A percentile compares a stretch with the other conserved stretches of the same genome.
These are phyloP conservation scores for Tremella yokohamensis DNA, from an alignment of 768 basidiomycete species.

Conservation along the genomic window DNA sequence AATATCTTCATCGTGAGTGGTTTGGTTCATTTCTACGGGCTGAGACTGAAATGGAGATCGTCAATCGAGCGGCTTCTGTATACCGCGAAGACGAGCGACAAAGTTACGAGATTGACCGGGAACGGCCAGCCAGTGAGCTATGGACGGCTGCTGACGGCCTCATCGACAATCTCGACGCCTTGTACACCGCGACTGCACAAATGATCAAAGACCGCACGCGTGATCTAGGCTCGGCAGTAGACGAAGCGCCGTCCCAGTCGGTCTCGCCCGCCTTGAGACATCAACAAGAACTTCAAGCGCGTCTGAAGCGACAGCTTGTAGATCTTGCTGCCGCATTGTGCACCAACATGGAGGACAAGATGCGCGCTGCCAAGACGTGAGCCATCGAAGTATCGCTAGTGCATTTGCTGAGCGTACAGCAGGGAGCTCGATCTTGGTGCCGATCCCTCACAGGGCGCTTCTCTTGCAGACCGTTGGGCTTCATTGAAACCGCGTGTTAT, in stretches of 20 bases:
- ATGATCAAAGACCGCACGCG: constrained; percentile 48
- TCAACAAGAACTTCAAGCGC: constrained; percentile 39
- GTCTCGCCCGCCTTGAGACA: constrained; percentile 10
- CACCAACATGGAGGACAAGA: constrained; percentile 46
- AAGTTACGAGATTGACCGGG: constrained; percentile 73
- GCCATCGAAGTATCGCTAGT: constrained; percentile 4
- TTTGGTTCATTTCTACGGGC: background rate
- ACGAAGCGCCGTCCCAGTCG: constrained; percentile 22
- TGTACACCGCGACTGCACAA: constrained; percentile 60
- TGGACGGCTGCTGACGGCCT: constrained; percentile 75
- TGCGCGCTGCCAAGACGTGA: constrained; percentile 36
- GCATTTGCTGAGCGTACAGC: constrained; percentile 26
- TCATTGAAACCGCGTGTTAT: constrained; percentile 72
- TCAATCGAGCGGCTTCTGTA: constrained; percentile 67
- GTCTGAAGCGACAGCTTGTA: constrained; percentile 49
- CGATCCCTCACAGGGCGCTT: constrained; percentile 59
- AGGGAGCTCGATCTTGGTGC: constrained; percentile 49
- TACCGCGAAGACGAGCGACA: constrained; percentile 69
- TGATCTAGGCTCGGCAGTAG: constrained; percentile 47
- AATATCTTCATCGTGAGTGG: constrained; percentile 63
- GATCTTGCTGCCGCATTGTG: constrained; percentile 50
- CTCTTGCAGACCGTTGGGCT: constrained; percentile 65
- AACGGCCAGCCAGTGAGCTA: constrained; percentile 59
- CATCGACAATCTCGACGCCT: constrained; percentile 64
- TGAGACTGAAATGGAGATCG: constrained; percentile 56